Conservation (phyloP, 805 yeast genomes). For the Kodamaea neixiangensis region DNA sequence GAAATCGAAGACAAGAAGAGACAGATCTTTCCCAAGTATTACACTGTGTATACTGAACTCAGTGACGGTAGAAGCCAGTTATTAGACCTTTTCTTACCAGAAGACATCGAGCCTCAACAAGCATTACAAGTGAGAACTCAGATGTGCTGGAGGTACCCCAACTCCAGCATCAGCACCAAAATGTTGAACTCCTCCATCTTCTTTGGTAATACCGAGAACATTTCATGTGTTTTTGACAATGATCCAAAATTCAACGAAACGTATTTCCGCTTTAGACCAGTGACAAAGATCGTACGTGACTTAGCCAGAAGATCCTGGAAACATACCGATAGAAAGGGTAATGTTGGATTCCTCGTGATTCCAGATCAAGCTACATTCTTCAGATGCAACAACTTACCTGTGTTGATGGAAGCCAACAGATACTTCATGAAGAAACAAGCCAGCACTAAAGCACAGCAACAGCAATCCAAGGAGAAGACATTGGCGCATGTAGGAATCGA, state of each 20-base stretch:
- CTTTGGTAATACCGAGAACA: conserved; percentile 42
- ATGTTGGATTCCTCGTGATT: conserved; percentile 67
- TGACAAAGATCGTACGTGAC: conserved; percentile 75
- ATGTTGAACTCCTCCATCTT: conserved; percentile 71
- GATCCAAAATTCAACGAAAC: conserved; percentile 35
- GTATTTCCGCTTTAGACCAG: conserved; percentile 48
- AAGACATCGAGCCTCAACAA: conserved; percentile 70
- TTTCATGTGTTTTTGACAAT: conserved; percentile 51
- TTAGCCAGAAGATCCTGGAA: conserved; percentile 91
- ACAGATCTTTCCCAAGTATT: conserved; percentile 58
- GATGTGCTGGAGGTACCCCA: conserved; percentile 86
- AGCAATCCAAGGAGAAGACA: conserved; percentile 47
- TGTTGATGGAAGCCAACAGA: conserved; percentile 89
- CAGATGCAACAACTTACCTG: conserved; percentile 75
- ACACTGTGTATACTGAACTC: conserved; percentile 61
- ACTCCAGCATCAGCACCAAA: conserved; percentile 72
- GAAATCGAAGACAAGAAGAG: conserved; percentile 78
- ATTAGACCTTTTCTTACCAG: conserved; percentile 71
- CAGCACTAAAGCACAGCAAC: conserved; percentile 28
- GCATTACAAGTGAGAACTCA: conserved; percentile 78
- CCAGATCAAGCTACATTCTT: conserved; percentile 72
- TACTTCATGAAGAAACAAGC: conserved; percentile 69
- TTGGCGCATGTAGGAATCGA: conserved; percentile 86
- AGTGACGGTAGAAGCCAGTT: conserved; percentile 48
- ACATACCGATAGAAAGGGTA: conserved; percentile 59